Evolutionary conservation across 176 grass and related monocot genomes (phyloP).

Genomic region (Poa annua): DNA sequence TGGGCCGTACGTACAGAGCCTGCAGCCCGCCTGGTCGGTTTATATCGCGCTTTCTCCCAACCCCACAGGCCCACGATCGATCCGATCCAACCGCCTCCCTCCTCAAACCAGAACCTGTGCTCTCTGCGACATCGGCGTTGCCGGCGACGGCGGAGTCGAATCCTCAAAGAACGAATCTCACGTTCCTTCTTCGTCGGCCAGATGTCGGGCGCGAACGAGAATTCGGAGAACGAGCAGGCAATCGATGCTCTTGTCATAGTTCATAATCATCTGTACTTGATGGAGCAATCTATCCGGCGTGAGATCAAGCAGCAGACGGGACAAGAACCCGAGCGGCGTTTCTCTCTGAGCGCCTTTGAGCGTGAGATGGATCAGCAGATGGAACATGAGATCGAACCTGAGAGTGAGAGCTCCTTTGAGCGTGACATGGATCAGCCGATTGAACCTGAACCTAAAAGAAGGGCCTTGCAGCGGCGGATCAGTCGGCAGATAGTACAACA

Average conservation of each 20-base stretch:
- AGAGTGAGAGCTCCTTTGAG: too few relatives aligned
- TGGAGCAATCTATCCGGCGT: neutral
- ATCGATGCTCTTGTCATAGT: neutral
- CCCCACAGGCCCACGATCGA: neutral
- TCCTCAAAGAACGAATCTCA: neutral
- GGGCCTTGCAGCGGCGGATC: too few relatives aligned
- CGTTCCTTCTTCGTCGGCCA: too few relatives aligned
- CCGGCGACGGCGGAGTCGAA: neutral
- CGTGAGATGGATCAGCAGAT: too few relatives aligned
- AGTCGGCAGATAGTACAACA: too few relatives aligned
- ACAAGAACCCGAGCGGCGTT: too few relatives aligned
- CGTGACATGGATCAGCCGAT: too few relatives aligned
- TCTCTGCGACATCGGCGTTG: neutral
- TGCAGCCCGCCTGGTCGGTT: neutral
- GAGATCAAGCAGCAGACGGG: too few relatives aligned
- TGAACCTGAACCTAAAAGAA: too few relatives aligned
- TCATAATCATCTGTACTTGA: neutral
- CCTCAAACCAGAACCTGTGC: neutral
- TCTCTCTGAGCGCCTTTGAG: too few relatives aligned
- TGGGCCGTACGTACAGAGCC: neutral
- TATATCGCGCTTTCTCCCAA: neutral
- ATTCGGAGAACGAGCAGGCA: neutral
- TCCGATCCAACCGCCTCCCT: neutral
- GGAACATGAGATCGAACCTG: too few relatives aligned
- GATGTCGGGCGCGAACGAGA: neutral